Evolutionary conservation across 768 basidiomycete genomes (phyloP), one percentile per base, ranked within the genome.

Genomic region (Amanita thiersii): DNA sequence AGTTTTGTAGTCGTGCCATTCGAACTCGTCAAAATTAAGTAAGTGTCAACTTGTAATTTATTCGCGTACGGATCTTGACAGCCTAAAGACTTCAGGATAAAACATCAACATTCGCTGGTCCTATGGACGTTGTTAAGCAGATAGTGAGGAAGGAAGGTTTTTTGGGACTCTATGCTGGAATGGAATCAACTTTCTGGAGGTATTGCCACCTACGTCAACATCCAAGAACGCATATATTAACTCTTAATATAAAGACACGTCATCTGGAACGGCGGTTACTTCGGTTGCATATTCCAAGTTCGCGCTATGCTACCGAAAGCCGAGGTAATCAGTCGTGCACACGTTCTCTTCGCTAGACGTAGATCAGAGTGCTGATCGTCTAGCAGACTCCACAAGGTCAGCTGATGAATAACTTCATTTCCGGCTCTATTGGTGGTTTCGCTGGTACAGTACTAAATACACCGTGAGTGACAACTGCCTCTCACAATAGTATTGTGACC

Each of bases 161-260:
- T 3, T 63, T 97, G 0, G 93, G 90, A 14, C 63, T 97, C 18
- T 97, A 97, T 56, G 79, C 79, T 17, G 93, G 96, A 25, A 93
- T 98, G 86, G 96, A 98, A 58, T 77, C 90, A 9, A 98, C 94
- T 2, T 94, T 97, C 66, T 97, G 94, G 94, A 77, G 93, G 88
- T 87, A 42, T 25, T 15, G n/a, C 7, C 7, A 28, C 26, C 39
- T 32, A n/a, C 34, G 30, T 35, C 25, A 26, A 14, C 12, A 30
- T n/a, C 15, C 14, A 11, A 20, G 36, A 12, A 1, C 23, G 20
- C 14, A 32, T n/a, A 43, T 21, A 52, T 29, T 20, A 26, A 25
- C 23, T 38, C 20, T 28, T 39, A 38, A 36, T 28, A 33, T 29
- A 31, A 35, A 87, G 85, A 53, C 88, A 92, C 52, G 52, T 89